Base-by-base conservation (phyloP, 352 stramenopile genomes). In the Globisporangium spinosum region DNA sequence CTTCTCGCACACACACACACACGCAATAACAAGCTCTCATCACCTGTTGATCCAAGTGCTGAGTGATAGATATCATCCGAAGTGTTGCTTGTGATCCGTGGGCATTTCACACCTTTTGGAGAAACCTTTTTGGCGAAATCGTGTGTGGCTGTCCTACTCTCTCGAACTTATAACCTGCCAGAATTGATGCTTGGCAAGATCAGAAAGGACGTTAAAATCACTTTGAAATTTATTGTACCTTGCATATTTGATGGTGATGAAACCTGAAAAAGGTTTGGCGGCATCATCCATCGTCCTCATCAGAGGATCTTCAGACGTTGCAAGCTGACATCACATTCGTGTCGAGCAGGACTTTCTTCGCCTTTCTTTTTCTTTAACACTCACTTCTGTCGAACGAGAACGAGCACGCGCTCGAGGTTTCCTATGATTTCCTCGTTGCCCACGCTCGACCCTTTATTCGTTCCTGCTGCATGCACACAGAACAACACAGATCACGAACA, bases 401-500 rank as follows among this genome's bases (percentile, higher is more conserved):
- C 27, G 10, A 67, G 58, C 40, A 56, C 40, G 38, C 65, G 65
- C 35, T 54, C 51, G 38, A 70, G 51, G 38, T 62, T 70, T 32
- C 25, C 58, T 38, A 20, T 27, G 12, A 22, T 66, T 60, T 70
- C 58, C 12, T 35, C 60, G 22, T 25, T 51, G 43, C 43, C 17
- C 43, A 23, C 7, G 43, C 43, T 51, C 17, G 43, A 23, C 17
- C 43, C 7, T 51, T 8, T n/a, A n/a, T 49, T 56, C 22, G 8
- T 27, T 29, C 47, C 34, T 45, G 25, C 22, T 20, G 45, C 4
- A 22, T 51, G 56, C 51, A 43, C 43, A 47, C 43, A 40, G 25
- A 35, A 57, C 20, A 56, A 32, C 53, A 53, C 17, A 53, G 4
- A 51, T 56, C 60, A 49, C 10, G 43, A 54, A 2, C 20, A 51